Evolutionary conservation across 768 basidiomycete genomes (phyloP), one percentile per base, ranked within the genome.

Genomic region (Cystobasidium tubakii): DNA sequence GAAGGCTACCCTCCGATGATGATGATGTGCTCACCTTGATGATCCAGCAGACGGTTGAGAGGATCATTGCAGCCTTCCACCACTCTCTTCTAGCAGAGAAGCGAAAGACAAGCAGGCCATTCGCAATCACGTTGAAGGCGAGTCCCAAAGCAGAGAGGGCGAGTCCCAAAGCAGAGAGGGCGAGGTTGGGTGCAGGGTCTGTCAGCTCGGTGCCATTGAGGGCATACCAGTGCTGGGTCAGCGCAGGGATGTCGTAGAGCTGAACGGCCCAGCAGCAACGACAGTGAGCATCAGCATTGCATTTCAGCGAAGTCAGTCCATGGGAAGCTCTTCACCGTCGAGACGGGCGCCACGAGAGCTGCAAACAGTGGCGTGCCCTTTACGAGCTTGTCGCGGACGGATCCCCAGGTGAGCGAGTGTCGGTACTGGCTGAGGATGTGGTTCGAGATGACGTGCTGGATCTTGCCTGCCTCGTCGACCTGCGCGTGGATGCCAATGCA

Each of bases 201-300:
- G 79, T 76, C 23, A 79, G 75, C 12, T 74, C 53, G 2, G 62
- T 63, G 1, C 79, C 80, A 62, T 80, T 36, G 50, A 50, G 60
- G n/a, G 63, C 53, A 70, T 82, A 78, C 76, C 66, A 81, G 80
- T 7, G 78, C 77, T 74, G 64, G 29, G 50, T 63, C 25, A 83
- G 73, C 1, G 81, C 82, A 3, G 82, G 82, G 29, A 83, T 82
- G 62, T 82, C 81, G 15, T 82, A 62, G 53, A 83, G 74, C 31
- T 44, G 42, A 31, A 9, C 33, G 15, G 17, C 6, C 7, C 63
- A 17, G 17, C 46, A 9, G 46, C 63, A 42, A n/a, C n/a, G n/a
- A n/a, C n/a, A n/a, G n/a, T n/a, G n/a, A n/a, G n/a, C n/a, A n/a
- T n/a, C n/a, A n/a, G n/a, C n/a, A n/a, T n/a, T n/a, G n/a, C n/a